A percentile compares a stretch with the other conserved stretches of the same genome.
phyloP scores from a whole-genome alignment of 345 rosid species.

The Populus ilicifolia region DNA sequence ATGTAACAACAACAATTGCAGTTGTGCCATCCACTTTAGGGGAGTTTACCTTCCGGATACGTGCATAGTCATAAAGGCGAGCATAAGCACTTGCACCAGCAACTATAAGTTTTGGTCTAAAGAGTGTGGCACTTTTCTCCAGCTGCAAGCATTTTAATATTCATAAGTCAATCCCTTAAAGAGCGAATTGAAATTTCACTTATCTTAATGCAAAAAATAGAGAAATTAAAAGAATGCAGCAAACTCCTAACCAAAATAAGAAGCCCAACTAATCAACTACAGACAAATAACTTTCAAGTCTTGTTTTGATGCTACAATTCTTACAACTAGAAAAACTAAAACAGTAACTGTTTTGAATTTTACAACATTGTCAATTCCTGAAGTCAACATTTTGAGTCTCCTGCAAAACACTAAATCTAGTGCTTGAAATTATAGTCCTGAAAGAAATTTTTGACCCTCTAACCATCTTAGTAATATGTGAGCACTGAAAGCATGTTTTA shows the following conservation, averaged over 20 bases:
- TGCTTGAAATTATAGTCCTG: no score
- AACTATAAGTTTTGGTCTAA: slow-evolving; percentile 90
- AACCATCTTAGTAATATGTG: no score
- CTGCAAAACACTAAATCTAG: no score
- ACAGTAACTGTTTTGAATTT: no score
- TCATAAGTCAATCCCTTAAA: slow-evolving; percentile 3
- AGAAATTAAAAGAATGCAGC: neutral
- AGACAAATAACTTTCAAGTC: neutral
- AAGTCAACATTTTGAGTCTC: no score
- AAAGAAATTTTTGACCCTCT: no score
- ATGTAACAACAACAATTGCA: no score
- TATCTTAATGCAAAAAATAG: neutral
- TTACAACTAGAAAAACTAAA: no score
- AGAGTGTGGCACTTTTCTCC: slow-evolving; percentile 77
- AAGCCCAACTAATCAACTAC: neutral
- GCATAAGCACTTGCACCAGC: slow-evolving; percentile 99
- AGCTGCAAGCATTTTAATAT: slow-evolving; percentile 43
- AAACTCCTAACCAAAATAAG: neutral
- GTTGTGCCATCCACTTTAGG: slow-evolving; percentile 7
- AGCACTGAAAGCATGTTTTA: no score
- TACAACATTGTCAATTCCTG: no score
- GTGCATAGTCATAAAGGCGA: slow-evolving; percentile 89
- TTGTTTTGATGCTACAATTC: no score
- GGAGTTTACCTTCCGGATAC: slow-evolving; percentile 66
- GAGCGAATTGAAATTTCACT: neutral